phyloP scores from a whole-genome alignment of 2,329 filamentous ascomycete species.

The Neonectria punicea region DNA sequence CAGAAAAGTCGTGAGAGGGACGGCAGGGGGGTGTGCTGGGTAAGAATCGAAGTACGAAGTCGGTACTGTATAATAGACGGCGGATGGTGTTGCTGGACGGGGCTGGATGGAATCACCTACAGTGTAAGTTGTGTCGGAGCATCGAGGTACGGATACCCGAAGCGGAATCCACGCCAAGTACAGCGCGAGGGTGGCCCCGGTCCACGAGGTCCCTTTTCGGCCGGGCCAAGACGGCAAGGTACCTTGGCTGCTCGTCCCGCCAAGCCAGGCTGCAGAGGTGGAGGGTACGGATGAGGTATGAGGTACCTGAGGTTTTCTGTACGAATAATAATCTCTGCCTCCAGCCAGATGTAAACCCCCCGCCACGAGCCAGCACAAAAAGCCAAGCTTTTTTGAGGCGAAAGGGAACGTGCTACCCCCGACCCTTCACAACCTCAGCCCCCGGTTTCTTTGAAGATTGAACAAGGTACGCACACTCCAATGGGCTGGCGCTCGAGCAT shows the following conservation, averaged over 20 bases:
- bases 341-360: not conserved
- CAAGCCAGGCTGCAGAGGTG: conserved; percentile 20
- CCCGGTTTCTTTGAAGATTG: not conserved
- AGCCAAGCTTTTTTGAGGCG: conserved; percentile 23
- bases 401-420: conserved; percentile 3
- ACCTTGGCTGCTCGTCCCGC: conserved; percentile 13
- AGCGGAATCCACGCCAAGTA: conserved; percentile 12
- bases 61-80: too few species aligned
- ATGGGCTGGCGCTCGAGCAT: not conserved
- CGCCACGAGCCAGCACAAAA: not conserved
- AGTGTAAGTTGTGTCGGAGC: not conserved
- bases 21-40: not conserved
- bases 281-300: conserved; percentile 16
- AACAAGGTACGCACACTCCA: not conserved
- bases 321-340: not conserved
- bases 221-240: conserved; percentile 25
- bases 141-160: conserved; percentile 15
- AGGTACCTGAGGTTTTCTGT: conserved; percentile 6
- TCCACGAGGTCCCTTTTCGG: conserved; percentile 11
- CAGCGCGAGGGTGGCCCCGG: conserved; percentile 1
- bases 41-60: not conserved
- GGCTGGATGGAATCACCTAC: not conserved
- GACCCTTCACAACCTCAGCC: not conserved
- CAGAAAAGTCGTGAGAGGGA: not conserved
- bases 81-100: too few species aligned